These are phyloP conservation scores for Amborella trichopoda DNA, from an alignment of 164 flowering plant species.

Conservation along the genomic window DNA sequence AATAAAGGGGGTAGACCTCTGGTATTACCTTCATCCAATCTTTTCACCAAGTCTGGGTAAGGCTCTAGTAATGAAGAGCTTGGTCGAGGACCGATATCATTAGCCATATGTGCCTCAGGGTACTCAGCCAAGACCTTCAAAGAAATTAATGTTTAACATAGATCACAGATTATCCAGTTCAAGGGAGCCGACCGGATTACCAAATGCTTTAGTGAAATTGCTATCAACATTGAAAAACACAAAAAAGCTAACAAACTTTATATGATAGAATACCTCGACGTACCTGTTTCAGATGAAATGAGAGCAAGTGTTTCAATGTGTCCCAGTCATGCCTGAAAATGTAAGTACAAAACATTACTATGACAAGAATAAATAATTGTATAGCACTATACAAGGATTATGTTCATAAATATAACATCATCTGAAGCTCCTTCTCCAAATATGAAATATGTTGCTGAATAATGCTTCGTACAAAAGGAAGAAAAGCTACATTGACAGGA, in stretches of 20 bases:
- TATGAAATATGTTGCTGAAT: no score
- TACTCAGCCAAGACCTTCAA: slow-evolving; percentile 70
- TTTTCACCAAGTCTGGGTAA: slow-evolving; percentile 37
- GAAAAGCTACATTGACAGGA: no score
- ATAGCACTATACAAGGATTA: neutral
- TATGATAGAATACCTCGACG: slow-evolving; percentile 47
- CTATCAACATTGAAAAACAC: no score
- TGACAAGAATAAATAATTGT: neutral
- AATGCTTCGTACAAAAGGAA: no score
- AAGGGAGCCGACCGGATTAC: no score
- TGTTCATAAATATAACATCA: neutral
- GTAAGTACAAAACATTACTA: neutral
- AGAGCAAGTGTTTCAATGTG: slow-evolving; percentile 49
- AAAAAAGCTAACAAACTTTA: no score
- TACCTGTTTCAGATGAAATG: slow-evolving; percentile 90
- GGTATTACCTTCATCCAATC: slow-evolving; percentile 66
- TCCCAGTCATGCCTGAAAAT: slow-evolving; percentile 76
- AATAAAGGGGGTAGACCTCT: no score
- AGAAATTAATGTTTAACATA: no score
- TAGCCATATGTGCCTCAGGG: slow-evolving; percentile 52
- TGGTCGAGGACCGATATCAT: slow-evolving; percentile 31
- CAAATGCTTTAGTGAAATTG: no score
- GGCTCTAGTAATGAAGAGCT: slow-evolving; percentile 56
- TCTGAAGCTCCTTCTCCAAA: no score
- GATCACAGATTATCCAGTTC: no score